phyloP scores from a whole-genome alignment of 192 early-diverging fungal genomes.

The Funneliformis geosporum region DNA sequence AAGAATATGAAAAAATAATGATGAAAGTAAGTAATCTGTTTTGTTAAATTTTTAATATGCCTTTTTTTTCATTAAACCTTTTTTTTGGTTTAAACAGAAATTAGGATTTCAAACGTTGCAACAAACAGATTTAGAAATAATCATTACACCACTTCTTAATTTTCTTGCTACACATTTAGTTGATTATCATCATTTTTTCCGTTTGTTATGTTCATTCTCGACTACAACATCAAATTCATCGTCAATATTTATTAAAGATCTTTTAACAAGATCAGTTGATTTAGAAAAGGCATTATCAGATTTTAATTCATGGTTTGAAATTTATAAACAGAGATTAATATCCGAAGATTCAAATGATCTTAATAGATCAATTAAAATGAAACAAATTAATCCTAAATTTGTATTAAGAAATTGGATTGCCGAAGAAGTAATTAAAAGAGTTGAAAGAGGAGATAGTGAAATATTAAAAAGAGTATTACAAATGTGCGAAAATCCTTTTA shows the following conservation, averaged over 20 bases:
- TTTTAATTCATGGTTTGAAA: not conserved
- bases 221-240: not conserved
- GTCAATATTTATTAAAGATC: not conserved
- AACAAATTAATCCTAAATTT: constrained; percentile 71
- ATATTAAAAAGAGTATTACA: constrained; percentile 41
- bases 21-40: constrained; percentile 19
- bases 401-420: constrained; percentile 81
- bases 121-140: not conserved
- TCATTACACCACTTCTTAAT: not conserved
- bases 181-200: constrained; percentile 78
- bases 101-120: not conserved
- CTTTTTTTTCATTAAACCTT: not conserved
- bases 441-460: constrained; percentile 43
- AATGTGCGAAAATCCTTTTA: constrained; percentile 34
- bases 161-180: not conserved
- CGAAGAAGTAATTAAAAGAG: constrained; percentile 61
- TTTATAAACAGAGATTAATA: not conserved
- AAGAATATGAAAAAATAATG: constrained; percentile 61
- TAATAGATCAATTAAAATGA: constrained; percentile 59
- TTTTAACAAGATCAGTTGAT: not conserved
- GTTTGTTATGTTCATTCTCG: not conserved
- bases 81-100: not conserved
- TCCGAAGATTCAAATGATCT: constrained; percentile 27
- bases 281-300: not conserved
- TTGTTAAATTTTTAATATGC: not conserved